Percentiles rank a stretch among this genome's conserved stretches.
phyloP scores from a whole-genome alignment of 176 grass and related monocot genomes.

The Musa troglodytarum region DNA sequence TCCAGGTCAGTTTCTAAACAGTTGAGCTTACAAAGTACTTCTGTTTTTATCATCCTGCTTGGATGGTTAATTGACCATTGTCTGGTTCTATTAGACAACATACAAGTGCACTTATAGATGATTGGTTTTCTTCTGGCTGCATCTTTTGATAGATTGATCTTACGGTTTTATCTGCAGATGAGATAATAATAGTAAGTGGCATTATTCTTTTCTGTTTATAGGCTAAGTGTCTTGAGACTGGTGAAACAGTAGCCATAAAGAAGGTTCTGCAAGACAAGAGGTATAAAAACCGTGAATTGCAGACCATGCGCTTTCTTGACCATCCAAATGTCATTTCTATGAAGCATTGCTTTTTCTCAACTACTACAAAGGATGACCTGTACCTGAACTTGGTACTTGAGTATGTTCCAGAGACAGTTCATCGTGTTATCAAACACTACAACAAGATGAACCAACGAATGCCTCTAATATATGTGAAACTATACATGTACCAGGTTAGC shows the following conservation, averaged over 20 bases:
- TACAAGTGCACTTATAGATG: neutral
- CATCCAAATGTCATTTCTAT: constrained; percentile 62
- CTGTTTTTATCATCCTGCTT: neutral
- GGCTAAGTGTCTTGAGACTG: constrained; percentile 71
- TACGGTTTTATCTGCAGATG: neutral
- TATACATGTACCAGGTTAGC: constrained; percentile 64
- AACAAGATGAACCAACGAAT: constrained; percentile 82
- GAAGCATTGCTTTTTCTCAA: constrained; percentile 81
- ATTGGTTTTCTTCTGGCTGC: neutral
- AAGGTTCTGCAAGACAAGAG: constrained; percentile 88
- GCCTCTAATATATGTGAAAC: constrained; percentile 75
- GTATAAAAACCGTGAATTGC: constrained; percentile 83
- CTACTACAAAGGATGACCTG: constrained; percentile 65
- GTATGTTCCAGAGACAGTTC: constrained; percentile 75
- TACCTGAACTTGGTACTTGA: constrained; percentile 78
- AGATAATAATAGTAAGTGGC: neutral
- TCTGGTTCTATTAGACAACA: neutral
- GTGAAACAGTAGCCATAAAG: constrained; percentile 77
- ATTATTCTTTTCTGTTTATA: constrained; percentile 12
- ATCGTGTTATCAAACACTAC: constrained; percentile 67
- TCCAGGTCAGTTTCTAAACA: constrained; percentile 37
- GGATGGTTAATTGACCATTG: neutral
- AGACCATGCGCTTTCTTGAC: constrained; percentile 73
- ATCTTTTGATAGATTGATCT: neutral
- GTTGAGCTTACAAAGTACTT: neutral